These are phyloP conservation scores for Cyamopsis tetragonoloba DNA, from an alignment of 306 rosid genomes.

Conservation along the genomic window DNA sequence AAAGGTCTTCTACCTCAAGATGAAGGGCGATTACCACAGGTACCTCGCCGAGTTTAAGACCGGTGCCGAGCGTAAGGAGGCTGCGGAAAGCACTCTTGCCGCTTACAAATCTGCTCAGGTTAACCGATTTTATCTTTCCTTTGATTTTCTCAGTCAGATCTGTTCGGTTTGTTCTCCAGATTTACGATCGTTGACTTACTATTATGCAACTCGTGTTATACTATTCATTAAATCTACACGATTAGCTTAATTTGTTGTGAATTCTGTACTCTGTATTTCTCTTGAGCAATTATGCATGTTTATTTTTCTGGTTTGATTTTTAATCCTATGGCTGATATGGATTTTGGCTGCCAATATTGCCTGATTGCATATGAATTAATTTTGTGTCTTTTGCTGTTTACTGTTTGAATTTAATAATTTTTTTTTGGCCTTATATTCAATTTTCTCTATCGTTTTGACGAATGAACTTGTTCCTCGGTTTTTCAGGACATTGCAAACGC, in stretches of 20 bases:
- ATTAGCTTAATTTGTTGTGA: neutral
- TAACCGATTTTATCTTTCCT: neutral
- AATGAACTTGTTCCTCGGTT: neutral
- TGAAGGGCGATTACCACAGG: conserved; percentile 98
- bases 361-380: neutral
- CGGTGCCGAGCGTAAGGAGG: conserved; percentile 95
- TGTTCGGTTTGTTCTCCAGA: neutral
- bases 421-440: neutral
- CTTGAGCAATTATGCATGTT: neutral
- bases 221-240: neutral
- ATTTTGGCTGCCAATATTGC: neutral
- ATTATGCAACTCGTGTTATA: neutral
- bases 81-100: conserved; percentile 95
- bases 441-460: neutral
- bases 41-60: conserved; percentile 98
- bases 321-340: neutral
- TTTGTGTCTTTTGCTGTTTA: neutral
- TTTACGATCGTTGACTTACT: neutral
- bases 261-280: neutral
- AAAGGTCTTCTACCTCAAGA: conserved; percentile 94
- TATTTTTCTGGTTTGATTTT: neutral
- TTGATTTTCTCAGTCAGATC: conserved; percentile 15
- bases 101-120: conserved; percentile 99
- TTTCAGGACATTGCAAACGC: conserved; percentile 86
- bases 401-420: neutral